Base-by-base conservation (phyloP, 2,329 filamentous ascomycete species). In the Claviceps sp. region DNA sequence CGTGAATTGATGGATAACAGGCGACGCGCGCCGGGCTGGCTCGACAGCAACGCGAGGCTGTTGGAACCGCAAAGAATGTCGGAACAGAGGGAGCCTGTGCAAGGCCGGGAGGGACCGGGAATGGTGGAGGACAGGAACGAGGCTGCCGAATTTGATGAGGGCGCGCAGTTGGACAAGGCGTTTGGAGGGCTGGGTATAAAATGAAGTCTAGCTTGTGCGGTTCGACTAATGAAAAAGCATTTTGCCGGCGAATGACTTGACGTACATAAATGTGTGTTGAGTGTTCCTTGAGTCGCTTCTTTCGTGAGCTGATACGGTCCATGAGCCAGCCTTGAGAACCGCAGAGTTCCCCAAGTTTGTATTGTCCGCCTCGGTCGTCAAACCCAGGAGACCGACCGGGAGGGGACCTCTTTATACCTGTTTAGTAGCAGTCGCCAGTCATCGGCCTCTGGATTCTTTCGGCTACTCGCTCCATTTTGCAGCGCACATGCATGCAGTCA, bases 1-100 rank as follows among this genome's bases (percentile, higher is more conserved):
- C 73, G 82, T 52, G 86, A 90, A 56, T 70, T 90, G 55, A 84
- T 83, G 4, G 86, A 90, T 77, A 91, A 89, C 75, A 74, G 88
- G 57, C 73, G 85, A 51, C 77, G 89, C 17, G 87, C 87, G 11
- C 87, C 86, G 0, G 86, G 87, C 0, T 93, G 86, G 84, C 68
- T 91, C 59, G 86, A 91, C 60, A 85, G 84, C 59, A 82, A 87
- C 51, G 77, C 79, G 49, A 72, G 80, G 50, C 68, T 91, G 47
- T 65, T 91, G 49, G 77, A 85, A 66, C 86, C 86, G 0, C 80
- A 85, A 68, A 76, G 72, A 59, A 69, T 67, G 36, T 59, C 62
- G 11, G 60, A 62, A n/a, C 58, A 66, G 23, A 52, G 57, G 2
- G 64, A 57, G 29, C 57, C 53, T 50, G 5, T 20, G 22, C 46